These are phyloP conservation scores for Blastomyces silverae DNA, from an alignment of 2,329 filamentous ascomycete genomes.

Conservation along the genomic window DNA sequence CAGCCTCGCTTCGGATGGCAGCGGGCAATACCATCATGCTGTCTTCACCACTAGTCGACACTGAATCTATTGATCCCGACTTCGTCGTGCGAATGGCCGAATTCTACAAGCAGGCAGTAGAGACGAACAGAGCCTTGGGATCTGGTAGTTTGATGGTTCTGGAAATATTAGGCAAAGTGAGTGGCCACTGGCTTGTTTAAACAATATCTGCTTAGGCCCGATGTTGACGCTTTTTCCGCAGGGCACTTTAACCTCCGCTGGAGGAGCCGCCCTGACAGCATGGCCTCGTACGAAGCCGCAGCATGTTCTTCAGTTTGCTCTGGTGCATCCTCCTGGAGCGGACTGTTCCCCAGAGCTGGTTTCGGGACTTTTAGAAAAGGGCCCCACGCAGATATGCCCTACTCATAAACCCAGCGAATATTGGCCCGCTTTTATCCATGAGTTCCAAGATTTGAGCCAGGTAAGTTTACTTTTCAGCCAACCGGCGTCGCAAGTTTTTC, in stretches of 20 bases:
- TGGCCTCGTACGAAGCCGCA: constrained; percentile 9
- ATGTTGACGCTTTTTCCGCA: neutral
- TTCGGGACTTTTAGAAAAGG: constrained; percentile 1
- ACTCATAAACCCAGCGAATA: neutral
- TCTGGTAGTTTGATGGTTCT: neutral
- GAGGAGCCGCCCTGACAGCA: constrained; percentile 3
- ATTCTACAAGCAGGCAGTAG: neutral
- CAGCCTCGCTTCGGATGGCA: neutral
- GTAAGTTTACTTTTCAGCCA: constrained; percentile 1
- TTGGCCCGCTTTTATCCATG: neutral
- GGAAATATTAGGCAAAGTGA: constrained; percentile 6
- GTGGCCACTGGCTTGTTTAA: neutral
- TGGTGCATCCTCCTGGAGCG: neutral
- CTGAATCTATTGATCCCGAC: neutral
- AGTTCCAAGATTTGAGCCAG: constrained; percentile 7
- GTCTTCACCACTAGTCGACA: neutral
- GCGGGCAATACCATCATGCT: neutral
- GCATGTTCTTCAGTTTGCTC: neutral
- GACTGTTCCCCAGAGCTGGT: neutral
- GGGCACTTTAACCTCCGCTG: neutral
- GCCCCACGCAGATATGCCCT: neutral
- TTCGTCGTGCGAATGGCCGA: constrained; percentile 5
- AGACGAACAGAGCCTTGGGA: neutral
- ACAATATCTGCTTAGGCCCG: too few relatives aligned
- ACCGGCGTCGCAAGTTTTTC: too few relatives aligned